Base-by-base conservation (phyloP, 2,329 filamentous ascomycete species). In the Cladosporium oxysporum region DNA sequence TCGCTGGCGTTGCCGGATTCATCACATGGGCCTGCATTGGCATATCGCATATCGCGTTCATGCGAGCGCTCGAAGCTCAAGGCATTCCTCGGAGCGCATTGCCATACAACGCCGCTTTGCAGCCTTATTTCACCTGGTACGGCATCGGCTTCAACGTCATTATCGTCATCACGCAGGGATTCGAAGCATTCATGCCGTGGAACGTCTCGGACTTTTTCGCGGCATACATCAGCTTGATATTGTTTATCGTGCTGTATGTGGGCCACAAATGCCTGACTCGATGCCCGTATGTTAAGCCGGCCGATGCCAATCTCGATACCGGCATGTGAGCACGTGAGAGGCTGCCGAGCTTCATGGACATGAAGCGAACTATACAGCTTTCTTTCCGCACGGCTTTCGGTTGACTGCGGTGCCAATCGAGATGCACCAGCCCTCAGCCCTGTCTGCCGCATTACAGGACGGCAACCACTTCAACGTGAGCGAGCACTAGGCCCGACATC, bases 131-230 rank as follows among this genome's bases (percentile, higher is more conserved):
- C 0, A 90, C 90, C 1, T 93, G 85, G 74, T 88, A 89, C 63
- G 88, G 87, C 0, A 78, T 92, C 8, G 74, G 80, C 0, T 87
- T 85, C 28, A 90, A 87, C 1, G 85, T 87, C 59, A 75, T 91
- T 69, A 93, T 94, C 87, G 86, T 88, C 0, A 87, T 93, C 69
- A 88, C 93, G 2, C 87, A 90, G 18, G 91, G 91, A 0, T 95
- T 93, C 70, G 85, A 88, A 0, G 90, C 93, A 1, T 95, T 94
- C 71, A 75, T 93, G 3, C 83, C 83, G 5, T 94, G 90, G 91
- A 83, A 87, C 66, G 74, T 90, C 0, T 84, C 88, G 7, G 87
- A 85, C 8, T 95, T 94, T 75, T 76, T 94, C 26, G 92, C 92
- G 76, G 81, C 78, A 2, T 93, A 93, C 76, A 87, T 88, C 57